These are phyloP conservation scores for Fusarium pininemorale DNA, from an alignment of 2,329 filamentous ascomycete genomes.

Conservation along the genomic window DNA sequence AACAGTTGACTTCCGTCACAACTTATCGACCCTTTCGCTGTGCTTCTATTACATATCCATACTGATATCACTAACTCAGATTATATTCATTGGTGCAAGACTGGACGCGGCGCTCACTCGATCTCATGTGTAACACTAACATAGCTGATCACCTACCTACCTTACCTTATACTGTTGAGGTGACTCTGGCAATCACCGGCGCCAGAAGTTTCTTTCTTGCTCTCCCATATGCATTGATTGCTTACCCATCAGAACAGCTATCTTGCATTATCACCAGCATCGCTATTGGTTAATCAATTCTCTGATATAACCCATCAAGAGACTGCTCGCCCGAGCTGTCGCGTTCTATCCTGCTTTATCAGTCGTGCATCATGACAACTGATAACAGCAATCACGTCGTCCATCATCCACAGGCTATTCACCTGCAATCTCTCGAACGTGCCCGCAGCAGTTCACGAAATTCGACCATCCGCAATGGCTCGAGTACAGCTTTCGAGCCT, in stretches of 20 bases:
- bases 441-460: slow-evolving; percentile 43
- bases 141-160: background rate
- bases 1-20: background rate
- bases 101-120: slow-evolving; percentile 13
- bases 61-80: background rate
- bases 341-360: background rate
- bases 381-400: slow-evolving; percentile 54
- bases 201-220: slow-evolving; percentile 6
- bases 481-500: slow-evolving; percentile 58
- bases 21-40: slow-evolving; percentile 10
- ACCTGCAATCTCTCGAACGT: slow-evolving; percentile 49
- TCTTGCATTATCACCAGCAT: background rate
- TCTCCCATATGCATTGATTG: background rate
- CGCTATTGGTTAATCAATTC: background rate
- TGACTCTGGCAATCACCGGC: background rate
- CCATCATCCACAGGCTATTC: slow-evolving; percentile 57
- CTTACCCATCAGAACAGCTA: background rate
- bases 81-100: background rate
- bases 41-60: slow-evolving; percentile 7
- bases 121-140: slow-evolving; percentile 1
- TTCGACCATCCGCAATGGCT: slow-evolving; percentile 46
- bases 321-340: background rate
- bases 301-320: background rate
- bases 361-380: slow-evolving; percentile 50
- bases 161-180: background rate